These are phyloP conservation scores for Leishmania turanica DNA, from an alignment of 208 protist species.

Conservation along the genomic window DNA sequence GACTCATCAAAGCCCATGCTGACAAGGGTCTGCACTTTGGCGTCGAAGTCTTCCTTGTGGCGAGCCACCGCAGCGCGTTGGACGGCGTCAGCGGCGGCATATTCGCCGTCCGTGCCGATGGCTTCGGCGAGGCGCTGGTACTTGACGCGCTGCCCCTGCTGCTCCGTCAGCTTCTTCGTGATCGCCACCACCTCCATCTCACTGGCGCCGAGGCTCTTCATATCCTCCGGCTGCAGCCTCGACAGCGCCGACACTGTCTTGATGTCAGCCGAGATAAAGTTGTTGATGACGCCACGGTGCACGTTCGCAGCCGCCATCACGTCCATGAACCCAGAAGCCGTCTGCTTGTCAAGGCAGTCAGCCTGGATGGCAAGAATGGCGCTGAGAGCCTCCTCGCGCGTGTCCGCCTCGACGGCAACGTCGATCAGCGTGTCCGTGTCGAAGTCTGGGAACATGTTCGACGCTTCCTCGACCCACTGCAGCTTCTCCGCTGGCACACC, in stretches of 20 bases:
- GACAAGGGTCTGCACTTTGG: slow-evolving; percentile 46
- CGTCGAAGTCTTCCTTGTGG: slow-evolving; percentile 54
- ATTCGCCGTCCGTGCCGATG: slow-evolving; percentile 51
- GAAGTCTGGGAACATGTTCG: slow-evolving; percentile 69
- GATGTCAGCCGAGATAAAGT: slow-evolving; percentile 61
- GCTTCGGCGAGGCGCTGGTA: slow-evolving; percentile 57
- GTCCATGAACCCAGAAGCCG: slow-evolving; percentile 56
- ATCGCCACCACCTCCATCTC: slow-evolving; percentile 71
- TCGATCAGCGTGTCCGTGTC: slow-evolving; percentile 60
- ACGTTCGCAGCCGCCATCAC: slow-evolving; percentile 63
- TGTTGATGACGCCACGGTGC: slow-evolving; percentile 40
- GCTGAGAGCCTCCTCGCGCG: slow-evolving; percentile 50
- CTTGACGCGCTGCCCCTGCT: slow-evolving; percentile 55
- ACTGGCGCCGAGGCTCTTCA: slow-evolving; percentile 64
- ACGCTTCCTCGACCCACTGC: slow-evolving; percentile 63
- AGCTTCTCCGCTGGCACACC: slow-evolving; percentile 50
- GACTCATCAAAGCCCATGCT: slow-evolving; percentile 64
- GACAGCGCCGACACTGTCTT: slow-evolving; percentile 59
- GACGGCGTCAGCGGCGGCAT: slow-evolving; percentile 32
- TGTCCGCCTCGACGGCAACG: slow-evolving; percentile 57
- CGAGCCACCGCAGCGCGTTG: slow-evolving; percentile 33
- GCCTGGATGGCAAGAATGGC: slow-evolving; percentile 64
- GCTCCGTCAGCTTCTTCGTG: slow-evolving; percentile 47
- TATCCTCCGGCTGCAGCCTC: slow-evolving; percentile 48
- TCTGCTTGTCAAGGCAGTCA: slow-evolving; percentile 55